phyloP scores from a whole-genome alignment of 1,139 yeast genomes.

The Protomyces inundatus region DNA sequence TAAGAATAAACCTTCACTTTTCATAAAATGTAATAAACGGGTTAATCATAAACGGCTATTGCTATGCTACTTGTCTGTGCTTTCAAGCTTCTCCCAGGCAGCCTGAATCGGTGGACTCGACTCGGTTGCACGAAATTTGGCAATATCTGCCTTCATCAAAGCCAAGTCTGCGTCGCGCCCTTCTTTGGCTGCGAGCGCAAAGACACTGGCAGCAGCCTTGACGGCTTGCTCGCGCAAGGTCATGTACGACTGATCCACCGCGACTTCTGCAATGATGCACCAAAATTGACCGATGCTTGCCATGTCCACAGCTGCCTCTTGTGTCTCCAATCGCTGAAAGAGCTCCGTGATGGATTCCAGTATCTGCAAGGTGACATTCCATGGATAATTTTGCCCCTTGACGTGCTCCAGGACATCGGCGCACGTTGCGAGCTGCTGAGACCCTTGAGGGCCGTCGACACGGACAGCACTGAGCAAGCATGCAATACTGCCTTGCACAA shows the following conservation, averaged over 20 bases:
- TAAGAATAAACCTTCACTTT: too few species aligned
- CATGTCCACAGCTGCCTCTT: background rate
- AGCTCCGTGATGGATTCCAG: background rate
- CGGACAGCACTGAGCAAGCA: slow-evolving; percentile 6
- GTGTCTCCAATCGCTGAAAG: background rate
- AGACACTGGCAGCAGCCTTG: background rate
- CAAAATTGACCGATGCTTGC: background rate
- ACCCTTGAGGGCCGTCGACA: background rate
- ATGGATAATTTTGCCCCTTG: background rate
- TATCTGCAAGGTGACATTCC: slow-evolving; percentile 3
- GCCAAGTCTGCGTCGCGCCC: background rate
- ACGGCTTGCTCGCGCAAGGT: slow-evolving; percentile 11
- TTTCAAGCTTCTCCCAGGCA: background rate
- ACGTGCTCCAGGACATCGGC: background rate
- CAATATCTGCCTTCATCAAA: background rate
- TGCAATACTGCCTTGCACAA: background rate
- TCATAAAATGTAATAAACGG: too few species aligned
- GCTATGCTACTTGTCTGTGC: background rate
- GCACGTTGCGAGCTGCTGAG: background rate
- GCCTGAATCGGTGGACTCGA: background rate
- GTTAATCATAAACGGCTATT: background rate
- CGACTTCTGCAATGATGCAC: background rate
- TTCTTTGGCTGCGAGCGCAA: background rate
- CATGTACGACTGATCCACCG: background rate
- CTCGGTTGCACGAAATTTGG: background rate